Evolutionary conservation across 2,329 filamentous ascomycete genomes (phyloP).

Genomic region (Aspergillus floridensis): DNA sequence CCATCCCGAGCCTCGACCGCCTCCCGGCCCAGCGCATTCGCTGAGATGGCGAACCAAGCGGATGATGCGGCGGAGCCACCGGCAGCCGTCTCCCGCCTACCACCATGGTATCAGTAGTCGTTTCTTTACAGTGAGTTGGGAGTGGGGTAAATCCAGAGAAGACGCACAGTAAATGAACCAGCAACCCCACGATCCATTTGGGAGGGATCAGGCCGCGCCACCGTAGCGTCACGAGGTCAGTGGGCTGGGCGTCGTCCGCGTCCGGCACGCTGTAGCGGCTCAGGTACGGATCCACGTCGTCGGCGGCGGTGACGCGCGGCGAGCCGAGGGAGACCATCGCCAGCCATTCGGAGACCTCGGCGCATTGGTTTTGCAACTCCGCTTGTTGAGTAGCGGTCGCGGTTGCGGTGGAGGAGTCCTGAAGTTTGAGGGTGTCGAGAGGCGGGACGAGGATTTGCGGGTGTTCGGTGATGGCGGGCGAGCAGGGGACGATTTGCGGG

Average conservation of each 20-base stretch:
- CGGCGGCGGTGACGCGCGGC: slow-evolving; percentile 35
- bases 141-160: neutral
- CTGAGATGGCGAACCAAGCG: slow-evolving; percentile 38
- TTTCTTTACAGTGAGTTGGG: neutral
- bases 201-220: slow-evolving; percentile 45
- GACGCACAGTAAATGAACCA: slow-evolving; percentile 39
- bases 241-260: slow-evolving; percentile 20
- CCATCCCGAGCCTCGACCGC: slow-evolving; percentile 42
- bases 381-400: slow-evolving; percentile 29
- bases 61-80: slow-evolving; percentile 5
- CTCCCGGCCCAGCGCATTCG: slow-evolving; percentile 32
- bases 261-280: slow-evolving; percentile 43
- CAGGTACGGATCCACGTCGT: slow-evolving; percentile 44
- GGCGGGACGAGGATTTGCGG: slow-evolving; percentile 31
- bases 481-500: slow-evolving; percentile 36
- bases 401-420: slow-evolving; percentile 15
- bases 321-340: slow-evolving; percentile 52
- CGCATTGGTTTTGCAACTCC: slow-evolving; percentile 59
- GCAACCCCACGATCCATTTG: slow-evolving; percentile 40
- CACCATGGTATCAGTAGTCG: neutral
- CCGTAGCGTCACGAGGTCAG: slow-evolving; percentile 37
- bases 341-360: slow-evolving; percentile 63
- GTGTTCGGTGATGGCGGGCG: slow-evolving; percentile 24
- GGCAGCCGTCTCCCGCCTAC: slow-evolving; percentile 19
- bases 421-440: slow-evolving; percentile 27